Conservation (phyloP, 2,329 filamentous ascomycete species). For the Sporothrix pallida region DNA sequence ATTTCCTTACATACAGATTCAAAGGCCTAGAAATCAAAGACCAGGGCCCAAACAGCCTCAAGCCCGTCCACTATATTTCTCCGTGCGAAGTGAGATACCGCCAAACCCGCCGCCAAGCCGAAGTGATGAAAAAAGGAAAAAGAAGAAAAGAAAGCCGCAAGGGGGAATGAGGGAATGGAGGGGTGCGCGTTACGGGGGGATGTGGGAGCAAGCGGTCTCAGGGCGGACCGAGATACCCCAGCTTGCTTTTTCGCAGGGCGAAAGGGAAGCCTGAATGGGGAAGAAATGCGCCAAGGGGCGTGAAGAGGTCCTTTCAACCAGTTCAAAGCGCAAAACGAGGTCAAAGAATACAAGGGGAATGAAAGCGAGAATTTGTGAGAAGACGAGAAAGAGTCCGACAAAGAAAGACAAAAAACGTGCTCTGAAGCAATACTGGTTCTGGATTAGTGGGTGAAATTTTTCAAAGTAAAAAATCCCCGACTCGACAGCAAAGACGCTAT, state of each 20-base stretch:
- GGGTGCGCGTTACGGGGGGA: constrained; percentile 10
- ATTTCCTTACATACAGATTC: neutral
- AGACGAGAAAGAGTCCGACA: neutral
- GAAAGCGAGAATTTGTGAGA: neutral
- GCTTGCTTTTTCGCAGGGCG: neutral
- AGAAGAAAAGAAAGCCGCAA: neutral
- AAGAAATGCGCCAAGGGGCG: neutral
- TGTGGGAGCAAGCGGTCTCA: neutral
- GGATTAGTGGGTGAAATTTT: constrained; percentile 3
- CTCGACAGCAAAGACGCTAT: constrained; percentile 8
- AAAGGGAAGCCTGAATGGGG: neutral
- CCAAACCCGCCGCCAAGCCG: constrained; percentile 11
- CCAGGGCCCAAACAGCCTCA: constrained; percentile 6
- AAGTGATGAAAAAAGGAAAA: neutral
- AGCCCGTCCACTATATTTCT: neutral
- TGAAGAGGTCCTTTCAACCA: neutral
- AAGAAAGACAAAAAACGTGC: neutral
- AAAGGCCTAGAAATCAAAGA: neutral
- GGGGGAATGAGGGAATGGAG: constrained; percentile 16
- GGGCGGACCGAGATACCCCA: constrained; percentile 21
- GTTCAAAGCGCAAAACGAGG: neutral
- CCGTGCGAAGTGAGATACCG: neutral
- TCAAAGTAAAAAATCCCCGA: neutral
- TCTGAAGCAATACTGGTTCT: neutral
- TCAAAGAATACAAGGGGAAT: neutral